Evolutionary conservation across 306 rosid species (phyloP).

Genomic region (Quercus mongolica): DNA sequence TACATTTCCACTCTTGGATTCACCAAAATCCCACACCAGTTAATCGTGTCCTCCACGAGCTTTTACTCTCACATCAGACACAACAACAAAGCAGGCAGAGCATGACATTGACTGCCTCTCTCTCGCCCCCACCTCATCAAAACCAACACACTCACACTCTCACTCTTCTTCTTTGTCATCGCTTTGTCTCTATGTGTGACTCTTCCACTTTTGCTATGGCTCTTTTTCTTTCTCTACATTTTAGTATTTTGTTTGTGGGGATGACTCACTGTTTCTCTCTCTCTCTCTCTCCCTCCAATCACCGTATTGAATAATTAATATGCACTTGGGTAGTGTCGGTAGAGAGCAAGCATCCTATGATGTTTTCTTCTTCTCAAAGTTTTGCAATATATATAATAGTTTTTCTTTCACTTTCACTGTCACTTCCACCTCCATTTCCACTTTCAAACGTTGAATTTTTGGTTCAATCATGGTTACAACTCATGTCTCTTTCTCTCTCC

Average conservation of each 20-base stretch:
- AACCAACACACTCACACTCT: not conserved
- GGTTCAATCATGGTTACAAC: not conserved
- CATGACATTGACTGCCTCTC: not conserved
- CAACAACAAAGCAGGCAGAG: not conserved
- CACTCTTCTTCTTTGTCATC: not conserved
- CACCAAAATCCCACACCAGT: no score
- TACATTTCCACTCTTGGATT: no score
- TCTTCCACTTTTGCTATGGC: constrained; percentile 8
- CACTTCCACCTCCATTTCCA: constrained; percentile 9
- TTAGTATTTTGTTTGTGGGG: not conserved
- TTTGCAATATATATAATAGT: not conserved
- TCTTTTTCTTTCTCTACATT: constrained; percentile 9
- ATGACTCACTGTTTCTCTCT: not conserved
- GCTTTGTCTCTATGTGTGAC: constrained; percentile 12
- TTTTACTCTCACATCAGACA: no score
- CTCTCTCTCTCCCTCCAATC: constrained; percentile 2
- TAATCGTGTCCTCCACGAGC: no score
- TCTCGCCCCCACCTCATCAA: not conserved
- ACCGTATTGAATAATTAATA: constrained; percentile 13
- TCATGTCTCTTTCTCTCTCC: not conserved
- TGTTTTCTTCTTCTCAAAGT: not conserved
- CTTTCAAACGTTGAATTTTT: not conserved
- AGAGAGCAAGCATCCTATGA: constrained; percentile 46
- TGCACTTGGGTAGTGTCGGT: constrained; percentile 36
- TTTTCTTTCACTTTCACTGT: constrained; percentile 18